Conservation (phyloP, 495 filamentous ascomycete genomes). For the Sphaerosporella brunnea region DNA sequence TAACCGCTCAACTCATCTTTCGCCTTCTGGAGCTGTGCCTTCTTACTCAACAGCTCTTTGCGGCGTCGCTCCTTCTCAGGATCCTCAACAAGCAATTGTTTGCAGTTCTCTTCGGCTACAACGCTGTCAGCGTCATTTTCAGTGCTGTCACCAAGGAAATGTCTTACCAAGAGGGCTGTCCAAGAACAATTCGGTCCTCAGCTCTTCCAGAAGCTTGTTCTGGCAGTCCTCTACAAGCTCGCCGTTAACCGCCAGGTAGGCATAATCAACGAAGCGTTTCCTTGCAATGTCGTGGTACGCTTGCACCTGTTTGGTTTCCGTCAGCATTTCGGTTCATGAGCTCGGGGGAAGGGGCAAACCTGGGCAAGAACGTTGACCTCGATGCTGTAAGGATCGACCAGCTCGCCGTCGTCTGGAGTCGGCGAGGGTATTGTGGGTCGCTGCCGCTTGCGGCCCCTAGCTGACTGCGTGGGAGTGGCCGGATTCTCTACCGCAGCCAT, state of each 20-base stretch:
- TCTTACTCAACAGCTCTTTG: conserved; percentile 14
- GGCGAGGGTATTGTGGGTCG: too few species aligned
- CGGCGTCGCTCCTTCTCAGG: conserved; percentile 20
- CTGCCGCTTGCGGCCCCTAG: too few species aligned
- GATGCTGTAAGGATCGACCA: conserved; percentile 14
- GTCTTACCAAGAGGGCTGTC: conserved; percentile 14
- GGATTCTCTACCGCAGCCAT: too few species aligned
- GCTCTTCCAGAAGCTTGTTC: conserved; percentile 1
- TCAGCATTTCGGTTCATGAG: too few species aligned
- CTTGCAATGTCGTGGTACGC: conserved; percentile 21
- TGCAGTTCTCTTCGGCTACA: conserved; percentile 15
- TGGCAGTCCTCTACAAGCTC: conserved; percentile 13
- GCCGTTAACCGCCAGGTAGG: conserved; percentile 19
- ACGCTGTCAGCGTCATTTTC: too few species aligned
- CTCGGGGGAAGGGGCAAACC: too few species aligned
- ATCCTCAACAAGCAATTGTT: conserved; percentile 18
- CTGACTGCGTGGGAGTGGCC: too few species aligned
- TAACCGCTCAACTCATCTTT: conserved; percentile 15
- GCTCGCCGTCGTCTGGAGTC: background rate
- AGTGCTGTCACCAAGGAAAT: background rate
- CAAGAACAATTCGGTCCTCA: conserved; percentile 12
- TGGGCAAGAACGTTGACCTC: conserved; percentile 18
- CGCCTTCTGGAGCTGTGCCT: conserved; percentile 14
- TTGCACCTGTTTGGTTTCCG: too few species aligned
- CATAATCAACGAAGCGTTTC: conserved; percentile 22